Evolutionary conservation across 2,329 filamentous ascomycete species (phyloP).

Genomic region (Fusarium sp.): DNA sequence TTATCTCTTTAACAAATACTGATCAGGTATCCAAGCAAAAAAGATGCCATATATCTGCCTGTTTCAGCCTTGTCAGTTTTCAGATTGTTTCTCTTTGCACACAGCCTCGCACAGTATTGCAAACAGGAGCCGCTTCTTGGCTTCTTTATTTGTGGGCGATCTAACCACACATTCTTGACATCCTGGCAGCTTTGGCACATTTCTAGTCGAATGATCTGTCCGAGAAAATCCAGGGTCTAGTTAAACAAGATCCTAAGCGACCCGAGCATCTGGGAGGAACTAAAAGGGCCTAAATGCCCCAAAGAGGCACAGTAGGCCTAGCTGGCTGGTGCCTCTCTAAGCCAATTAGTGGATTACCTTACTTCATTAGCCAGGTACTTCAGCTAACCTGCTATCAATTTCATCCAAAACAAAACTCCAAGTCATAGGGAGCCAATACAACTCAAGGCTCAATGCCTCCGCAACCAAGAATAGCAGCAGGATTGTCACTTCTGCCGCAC

Average conservation of each 20-base stretch:
- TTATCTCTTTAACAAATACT: not conserved
- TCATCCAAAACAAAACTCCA: slow-evolving; percentile 15
- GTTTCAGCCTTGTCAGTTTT: slow-evolving; percentile 8
- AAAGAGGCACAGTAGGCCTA: slow-evolving; percentile 48
- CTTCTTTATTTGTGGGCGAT: slow-evolving; percentile 21
- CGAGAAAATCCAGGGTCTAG: slow-evolving; percentile 45
- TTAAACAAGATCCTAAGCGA: slow-evolving; percentile 53
- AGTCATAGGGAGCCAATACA: slow-evolving; percentile 16
- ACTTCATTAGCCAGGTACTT: slow-evolving; percentile 39
- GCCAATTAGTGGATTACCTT: slow-evolving; percentile 32
- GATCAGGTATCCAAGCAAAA: not conserved
- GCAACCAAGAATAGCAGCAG: slow-evolving; percentile 4
- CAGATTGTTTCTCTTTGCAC: not conserved
- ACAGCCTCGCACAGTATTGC: slow-evolving; percentile 14
- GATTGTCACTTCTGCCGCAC: slow-evolving; percentile 27
- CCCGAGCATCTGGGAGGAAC: slow-evolving; percentile 53
- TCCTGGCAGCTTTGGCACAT: slow-evolving; percentile 37
- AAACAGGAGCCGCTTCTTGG: slow-evolving; percentile 24
- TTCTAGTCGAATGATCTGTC: slow-evolving; percentile 43
- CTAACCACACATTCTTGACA: slow-evolving; percentile 29
- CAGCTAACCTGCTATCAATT: slow-evolving; percentile 32
- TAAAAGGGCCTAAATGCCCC: slow-evolving; percentile 50
- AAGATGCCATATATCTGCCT: not conserved
- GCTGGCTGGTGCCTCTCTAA: slow-evolving; percentile 40
- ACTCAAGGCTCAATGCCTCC: slow-evolving; percentile 7